A percentile compares a stretch with the other conserved stretches of the same genome.
Evolutionary conservation across 2,329 filamentous ascomycete species (phyloP).

Genomic region (Trichoderma sp.): DNA sequence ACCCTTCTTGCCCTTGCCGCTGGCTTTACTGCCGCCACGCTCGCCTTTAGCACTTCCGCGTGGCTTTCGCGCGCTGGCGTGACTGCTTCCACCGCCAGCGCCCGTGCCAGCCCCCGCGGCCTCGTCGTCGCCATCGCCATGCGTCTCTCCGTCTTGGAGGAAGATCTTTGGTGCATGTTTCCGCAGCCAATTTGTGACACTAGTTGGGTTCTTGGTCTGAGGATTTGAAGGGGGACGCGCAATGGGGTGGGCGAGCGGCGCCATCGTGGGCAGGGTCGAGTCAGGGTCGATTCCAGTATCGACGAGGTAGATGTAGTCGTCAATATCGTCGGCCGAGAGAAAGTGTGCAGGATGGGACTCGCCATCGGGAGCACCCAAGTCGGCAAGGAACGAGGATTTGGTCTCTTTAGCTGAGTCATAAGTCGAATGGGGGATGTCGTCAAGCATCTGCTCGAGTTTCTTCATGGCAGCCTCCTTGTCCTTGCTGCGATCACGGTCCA

Average conservation of each 20-base stretch:
- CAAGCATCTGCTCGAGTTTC: slow-evolving; percentile 52
- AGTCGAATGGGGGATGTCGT: slow-evolving; percentile 53
- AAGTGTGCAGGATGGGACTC: slow-evolving; percentile 64
- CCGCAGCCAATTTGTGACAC: slow-evolving; percentile 93
- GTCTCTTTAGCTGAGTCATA: slow-evolving; percentile 61
- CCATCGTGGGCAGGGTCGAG: slow-evolving; percentile 50
- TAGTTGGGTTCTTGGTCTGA: slow-evolving; percentile 72
- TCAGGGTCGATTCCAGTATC: slow-evolving; percentile 54
- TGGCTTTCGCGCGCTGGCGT: slow-evolving; percentile 38
- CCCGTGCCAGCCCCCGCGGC: slow-evolving; percentile 26
- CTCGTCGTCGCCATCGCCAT: slow-evolving; percentile 44
- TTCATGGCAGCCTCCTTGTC: slow-evolving; percentile 49
- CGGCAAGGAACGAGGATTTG: slow-evolving; percentile 58
- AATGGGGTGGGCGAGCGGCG: slow-evolving; percentile 48
- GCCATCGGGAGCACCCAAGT: slow-evolving; percentile 52
- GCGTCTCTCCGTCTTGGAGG: slow-evolving; percentile 65
- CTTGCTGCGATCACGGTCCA: slow-evolving; percentile 38
- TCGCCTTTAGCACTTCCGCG: slow-evolving; percentile 36
- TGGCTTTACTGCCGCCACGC: slow-evolving; percentile 43
- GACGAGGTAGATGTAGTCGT: slow-evolving; percentile 69
- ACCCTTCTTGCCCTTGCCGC: slow-evolving; percentile 42
- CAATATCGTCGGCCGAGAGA: slow-evolving; percentile 68
- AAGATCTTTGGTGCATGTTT: slow-evolving; percentile 83
- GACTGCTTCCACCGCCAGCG: slow-evolving; percentile 19
- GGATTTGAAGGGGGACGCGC: slow-evolving; percentile 42